Percentiles rank a stretch among this genome's conserved stretches.
These are phyloP conservation scores for Oenanthe sinensis DNA, from an alignment of 129 eudicot genomes.

Conservation along the genomic window DNA sequence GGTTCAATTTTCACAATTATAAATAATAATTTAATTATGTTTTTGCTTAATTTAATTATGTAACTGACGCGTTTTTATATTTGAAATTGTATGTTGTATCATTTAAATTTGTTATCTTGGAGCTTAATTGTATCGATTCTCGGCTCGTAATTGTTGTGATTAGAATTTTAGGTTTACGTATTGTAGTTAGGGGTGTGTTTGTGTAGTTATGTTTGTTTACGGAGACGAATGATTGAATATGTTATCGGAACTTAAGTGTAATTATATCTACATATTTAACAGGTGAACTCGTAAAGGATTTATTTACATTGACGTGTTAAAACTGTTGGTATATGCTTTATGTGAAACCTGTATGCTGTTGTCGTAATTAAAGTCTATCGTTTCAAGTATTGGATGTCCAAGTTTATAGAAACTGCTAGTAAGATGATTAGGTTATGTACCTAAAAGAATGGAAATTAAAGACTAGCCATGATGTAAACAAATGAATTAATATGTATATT, in stretches of 20 bases:
- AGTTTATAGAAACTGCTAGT: neutral
- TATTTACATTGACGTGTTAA: no score
- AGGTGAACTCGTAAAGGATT: neutral
- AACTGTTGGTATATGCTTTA: neutral
- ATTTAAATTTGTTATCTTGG: neutral
- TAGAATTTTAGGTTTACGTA: neutral
- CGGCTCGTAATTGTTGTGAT: neutral
- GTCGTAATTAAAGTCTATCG: neutral
- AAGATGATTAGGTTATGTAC: neutral
- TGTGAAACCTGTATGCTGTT: neutral
- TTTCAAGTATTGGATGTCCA: neutral
- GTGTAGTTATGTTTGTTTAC: neutral
- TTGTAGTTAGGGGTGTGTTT: neutral
- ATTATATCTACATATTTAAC: no score
- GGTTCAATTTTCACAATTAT: slow-evolving; percentile 33
- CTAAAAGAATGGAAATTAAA: neutral
- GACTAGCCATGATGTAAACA: neutral
- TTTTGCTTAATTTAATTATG: neutral
- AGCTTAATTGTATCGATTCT: neutral
- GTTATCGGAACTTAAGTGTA: no score
- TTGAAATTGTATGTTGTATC: neutral
- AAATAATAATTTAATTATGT: slow-evolving; percentile 6
- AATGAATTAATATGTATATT: neutral
- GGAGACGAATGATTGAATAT: neutral
- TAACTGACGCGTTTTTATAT: neutral